phyloP scores from a whole-genome alignment of 2,329 filamentous ascomycete genomes.

The Ophiocordyceps australis region DNA sequence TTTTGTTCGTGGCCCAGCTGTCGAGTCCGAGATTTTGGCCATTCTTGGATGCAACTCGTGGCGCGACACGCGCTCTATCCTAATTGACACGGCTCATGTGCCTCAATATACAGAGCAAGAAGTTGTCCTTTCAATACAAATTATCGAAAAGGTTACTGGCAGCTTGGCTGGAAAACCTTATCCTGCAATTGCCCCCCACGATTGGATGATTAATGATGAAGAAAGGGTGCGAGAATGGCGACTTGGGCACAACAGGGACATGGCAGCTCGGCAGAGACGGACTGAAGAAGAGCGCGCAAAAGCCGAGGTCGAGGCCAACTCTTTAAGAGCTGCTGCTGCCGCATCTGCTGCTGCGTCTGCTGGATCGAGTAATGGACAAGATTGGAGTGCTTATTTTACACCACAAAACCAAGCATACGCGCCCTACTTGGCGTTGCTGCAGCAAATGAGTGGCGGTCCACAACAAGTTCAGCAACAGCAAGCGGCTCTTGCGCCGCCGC shows the following conservation, averaged over 20 bases:
- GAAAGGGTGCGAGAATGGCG: slow-evolving; percentile 33
- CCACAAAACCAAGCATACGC: slow-evolving; percentile 19
- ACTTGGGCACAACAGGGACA: slow-evolving; percentile 24
- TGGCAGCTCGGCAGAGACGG: slow-evolving; percentile 17
- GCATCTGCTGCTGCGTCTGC: no score
- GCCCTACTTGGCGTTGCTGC: slow-evolving; percentile 22
- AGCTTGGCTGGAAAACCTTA: slow-evolving; percentile 25
- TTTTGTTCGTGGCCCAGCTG: slow-evolving; percentile 12
- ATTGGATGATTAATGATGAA: slow-evolving; percentile 27
- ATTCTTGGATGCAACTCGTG: slow-evolving; percentile 26
- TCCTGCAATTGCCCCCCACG: slow-evolving; percentile 31
- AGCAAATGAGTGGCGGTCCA: slow-evolving; percentile 19
- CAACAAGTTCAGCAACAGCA: slow-evolving; percentile 5
- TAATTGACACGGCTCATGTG: slow-evolving; percentile 12
- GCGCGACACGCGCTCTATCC: slow-evolving; percentile 19
- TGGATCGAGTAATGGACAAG: slow-evolving; percentile 5
- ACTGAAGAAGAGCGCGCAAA: slow-evolving; percentile 18
- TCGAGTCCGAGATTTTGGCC: slow-evolving; percentile 21
- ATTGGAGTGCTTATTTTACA: slow-evolving; percentile 11
- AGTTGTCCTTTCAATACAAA: slow-evolving; percentile 21
- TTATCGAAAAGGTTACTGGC: slow-evolving; percentile 22
- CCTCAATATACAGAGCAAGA: slow-evolving; percentile 22
- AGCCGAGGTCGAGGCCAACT: slow-evolving; percentile 13
- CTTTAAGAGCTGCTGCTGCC: slow-evolving; percentile 8
- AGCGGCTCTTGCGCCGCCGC: neutral